These are phyloP conservation scores for Diaporthe vaccinii DNA, from an alignment of 2,329 filamentous ascomycete species.

Conservation along the genomic window DNA sequence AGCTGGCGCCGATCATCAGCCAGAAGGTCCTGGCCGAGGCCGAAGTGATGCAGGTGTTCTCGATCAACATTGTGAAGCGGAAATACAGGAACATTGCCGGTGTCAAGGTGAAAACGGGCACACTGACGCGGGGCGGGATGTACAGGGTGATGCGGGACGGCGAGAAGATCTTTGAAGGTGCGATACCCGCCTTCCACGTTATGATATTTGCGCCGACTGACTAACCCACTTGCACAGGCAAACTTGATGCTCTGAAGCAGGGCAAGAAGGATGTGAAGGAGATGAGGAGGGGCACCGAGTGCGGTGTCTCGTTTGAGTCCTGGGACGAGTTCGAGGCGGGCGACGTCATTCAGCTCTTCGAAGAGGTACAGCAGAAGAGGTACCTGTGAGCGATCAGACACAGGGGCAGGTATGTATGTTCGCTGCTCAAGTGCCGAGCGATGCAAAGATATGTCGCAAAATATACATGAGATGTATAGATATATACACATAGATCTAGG, in stretches of 20 bases:
- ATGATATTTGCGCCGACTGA: slow-evolving; percentile 36
- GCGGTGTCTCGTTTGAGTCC: slow-evolving; percentile 85
- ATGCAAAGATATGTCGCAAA: background rate
- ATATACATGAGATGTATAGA: slow-evolving; percentile 13
- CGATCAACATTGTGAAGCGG: slow-evolving; percentile 82
- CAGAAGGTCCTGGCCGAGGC: slow-evolving; percentile 87
- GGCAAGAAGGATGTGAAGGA: slow-evolving; percentile 92
- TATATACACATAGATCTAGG: slow-evolving; percentile 17
- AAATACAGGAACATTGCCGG: slow-evolving; percentile 84
- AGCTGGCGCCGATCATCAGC: slow-evolving; percentile 75
- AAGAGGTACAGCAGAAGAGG: slow-evolving; percentile 82
- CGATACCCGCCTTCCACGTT: slow-evolving; percentile 52
- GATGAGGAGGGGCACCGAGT: slow-evolving; percentile 94
- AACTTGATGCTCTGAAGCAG: slow-evolving; percentile 86
- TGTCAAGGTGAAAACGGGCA: slow-evolving; percentile 87
- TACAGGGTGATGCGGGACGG: slow-evolving; percentile 80
- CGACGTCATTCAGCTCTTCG: slow-evolving; percentile 90
- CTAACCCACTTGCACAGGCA: slow-evolving; percentile 66
- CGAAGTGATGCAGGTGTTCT: slow-evolving; percentile 85
- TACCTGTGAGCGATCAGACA: slow-evolving; percentile 55
- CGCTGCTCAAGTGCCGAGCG: background rate
- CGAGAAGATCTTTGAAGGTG: slow-evolving; percentile 85
- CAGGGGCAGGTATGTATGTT: background rate
- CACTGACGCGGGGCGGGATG: slow-evolving; percentile 72
- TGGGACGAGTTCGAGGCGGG: slow-evolving; percentile 85